Conservation (phyloP, 164 flowering plant species). For the Stephania yunnanensis region DNA sequence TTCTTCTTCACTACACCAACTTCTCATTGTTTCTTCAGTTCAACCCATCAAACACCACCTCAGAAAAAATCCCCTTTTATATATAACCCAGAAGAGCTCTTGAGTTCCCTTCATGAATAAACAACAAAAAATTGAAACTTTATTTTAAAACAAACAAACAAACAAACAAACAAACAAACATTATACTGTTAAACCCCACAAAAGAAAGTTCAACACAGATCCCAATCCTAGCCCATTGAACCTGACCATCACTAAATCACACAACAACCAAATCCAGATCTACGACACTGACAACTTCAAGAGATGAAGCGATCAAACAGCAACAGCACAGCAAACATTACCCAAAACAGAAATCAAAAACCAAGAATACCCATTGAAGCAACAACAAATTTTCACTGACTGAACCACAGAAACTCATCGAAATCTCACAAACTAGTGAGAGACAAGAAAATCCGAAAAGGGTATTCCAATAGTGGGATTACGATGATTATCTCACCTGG, state of each 20-base stretch:
- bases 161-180: not conserved
- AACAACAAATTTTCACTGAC: not conserved
- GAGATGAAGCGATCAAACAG: not conserved
- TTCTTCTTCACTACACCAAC: conserved; percentile 29
- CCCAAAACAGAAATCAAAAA: not conserved
- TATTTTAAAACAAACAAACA: conserved; percentile 7
- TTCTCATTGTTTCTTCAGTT: conserved; percentile 18
- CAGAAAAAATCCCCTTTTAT: conserved; percentile 6
- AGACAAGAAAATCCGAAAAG: not conserved
- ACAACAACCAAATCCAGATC: conserved; percentile 9
- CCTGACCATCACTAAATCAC: conserved; percentile 30
- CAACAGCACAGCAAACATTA: not conserved
- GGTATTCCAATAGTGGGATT: no score
- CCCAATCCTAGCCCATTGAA: conserved; percentile 65
- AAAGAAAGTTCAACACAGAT: conserved; percentile 34
- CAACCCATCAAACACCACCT: conserved; percentile 28
- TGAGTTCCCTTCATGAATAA: conserved; percentile 7
- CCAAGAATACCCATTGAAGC: not conserved
- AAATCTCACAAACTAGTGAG: not conserved
- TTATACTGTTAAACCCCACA: not conserved
- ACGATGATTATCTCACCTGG: not conserved
- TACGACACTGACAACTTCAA: not conserved
- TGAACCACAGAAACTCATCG: not conserved
- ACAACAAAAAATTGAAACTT: conserved; percentile 5
- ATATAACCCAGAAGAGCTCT: conserved; percentile 9